These are phyloP conservation scores for Apiotrichum akiyoshidainum DNA, from an alignment of 1,284 basidiomycete genomes.

Conservation along the genomic window DNA sequence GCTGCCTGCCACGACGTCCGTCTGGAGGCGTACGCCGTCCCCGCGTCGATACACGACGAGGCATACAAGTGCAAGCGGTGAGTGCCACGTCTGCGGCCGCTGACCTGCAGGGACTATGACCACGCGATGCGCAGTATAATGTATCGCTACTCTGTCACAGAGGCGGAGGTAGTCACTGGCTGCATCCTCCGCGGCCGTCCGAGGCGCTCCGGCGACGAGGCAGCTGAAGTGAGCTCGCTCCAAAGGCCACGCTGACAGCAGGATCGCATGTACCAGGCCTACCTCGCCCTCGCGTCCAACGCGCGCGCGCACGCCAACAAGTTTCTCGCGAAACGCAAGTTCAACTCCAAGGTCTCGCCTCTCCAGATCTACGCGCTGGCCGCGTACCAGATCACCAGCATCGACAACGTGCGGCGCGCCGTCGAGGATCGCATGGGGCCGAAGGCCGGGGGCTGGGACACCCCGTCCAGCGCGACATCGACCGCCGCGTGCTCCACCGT, in stretches of 20 bases:
- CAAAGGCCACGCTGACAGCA: conserved; percentile 23
- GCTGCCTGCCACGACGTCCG: conserved; percentile 11
- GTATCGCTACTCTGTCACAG: conserved; percentile 24
- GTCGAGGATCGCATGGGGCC: conserved; percentile 10
- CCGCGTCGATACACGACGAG: conserved; percentile 19
- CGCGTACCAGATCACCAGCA: conserved; percentile 32
- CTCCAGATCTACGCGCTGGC: conserved; percentile 28
- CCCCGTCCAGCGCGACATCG: not conserved
- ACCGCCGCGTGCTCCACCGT: not conserved
- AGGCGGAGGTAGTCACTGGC: conserved; percentile 28
- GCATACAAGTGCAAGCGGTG: conserved; percentile 25
- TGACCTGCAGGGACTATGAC: conserved; percentile 10
- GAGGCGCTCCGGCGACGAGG: not conserved
- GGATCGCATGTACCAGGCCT: conserved; percentile 4
- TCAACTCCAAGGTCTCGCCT: conserved; percentile 7
- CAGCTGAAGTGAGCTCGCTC: conserved; percentile 15
- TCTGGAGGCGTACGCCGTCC: conserved; percentile 18
- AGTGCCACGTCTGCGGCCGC: not conserved
- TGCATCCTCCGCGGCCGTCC: conserved; percentile 18
- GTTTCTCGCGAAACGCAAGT: conserved; percentile 9
- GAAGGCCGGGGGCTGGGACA: not conserved
- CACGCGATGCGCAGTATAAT: conserved; percentile 15
- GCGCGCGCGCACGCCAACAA: conserved; percentile 9
- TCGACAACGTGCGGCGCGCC: conserved; percentile 7
- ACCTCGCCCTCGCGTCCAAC: not conserved